phyloP scores from a whole-genome alignment of 192 early-diverging fungal genomes.

The Coemansia sp. region DNA sequence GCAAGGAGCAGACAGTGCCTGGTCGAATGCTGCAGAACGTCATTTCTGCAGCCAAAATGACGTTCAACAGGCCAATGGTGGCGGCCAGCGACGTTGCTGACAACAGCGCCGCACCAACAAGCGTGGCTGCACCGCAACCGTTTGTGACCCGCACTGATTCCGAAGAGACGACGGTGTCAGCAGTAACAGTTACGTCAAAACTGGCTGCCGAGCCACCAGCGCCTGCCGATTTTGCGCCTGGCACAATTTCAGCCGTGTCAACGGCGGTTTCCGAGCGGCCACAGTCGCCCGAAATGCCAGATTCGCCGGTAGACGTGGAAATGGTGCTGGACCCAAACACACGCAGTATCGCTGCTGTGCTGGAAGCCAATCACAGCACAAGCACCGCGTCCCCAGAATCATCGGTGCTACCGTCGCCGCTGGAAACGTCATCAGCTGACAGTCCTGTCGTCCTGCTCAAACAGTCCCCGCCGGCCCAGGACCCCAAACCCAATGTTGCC shows the following conservation, averaged over 20 bases:
- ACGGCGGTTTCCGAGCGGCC: neutral
- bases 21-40: slow-evolving; percentile 34
- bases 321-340: neutral
- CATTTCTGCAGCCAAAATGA: slow-evolving; percentile 32
- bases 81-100: neutral
- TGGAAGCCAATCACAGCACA: neutral
- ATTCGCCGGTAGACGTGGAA: neutral
- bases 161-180: neutral
- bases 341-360: neutral
- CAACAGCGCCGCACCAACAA: neutral
- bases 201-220: neutral
- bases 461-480: neutral
- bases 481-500: neutral
- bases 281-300: neutral
- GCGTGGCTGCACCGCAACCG: slow-evolving; percentile 1
- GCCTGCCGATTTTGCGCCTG: neutral
- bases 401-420: neutral
- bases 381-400: neutral
- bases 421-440: neutral
- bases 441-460: neutral
- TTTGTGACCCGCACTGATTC: slow-evolving; percentile 1
- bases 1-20: slow-evolving; percentile 12
- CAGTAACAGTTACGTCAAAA: slow-evolving; percentile 7
- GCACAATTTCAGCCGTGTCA: neutral
- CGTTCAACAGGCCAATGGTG: slow-evolving; percentile 17